A percentile compares a stretch with the other conserved stretches of the same genome.
Evolutionary conservation across 768 basidiomycete genomes (phyloP).

Genomic region (Neoboletus brunneissimus): DNA sequence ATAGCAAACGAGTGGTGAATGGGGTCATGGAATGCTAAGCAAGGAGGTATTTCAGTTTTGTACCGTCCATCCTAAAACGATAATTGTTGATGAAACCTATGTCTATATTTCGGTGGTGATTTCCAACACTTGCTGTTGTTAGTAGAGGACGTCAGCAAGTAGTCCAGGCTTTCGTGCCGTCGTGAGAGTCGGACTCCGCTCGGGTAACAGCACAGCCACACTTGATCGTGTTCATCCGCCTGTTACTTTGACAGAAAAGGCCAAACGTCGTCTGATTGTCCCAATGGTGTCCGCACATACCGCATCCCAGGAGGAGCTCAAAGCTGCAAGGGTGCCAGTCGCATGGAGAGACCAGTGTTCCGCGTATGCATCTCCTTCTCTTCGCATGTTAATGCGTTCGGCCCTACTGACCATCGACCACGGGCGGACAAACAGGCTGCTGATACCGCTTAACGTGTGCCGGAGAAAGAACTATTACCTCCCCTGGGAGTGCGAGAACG

Average conservation of each 20-base stretch:
- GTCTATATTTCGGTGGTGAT: not conserved
- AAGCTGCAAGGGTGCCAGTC: constrained; percentile 68
- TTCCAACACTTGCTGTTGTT: too few relatives aligned
- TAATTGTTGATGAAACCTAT: not conserved
- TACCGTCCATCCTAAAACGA: not conserved
- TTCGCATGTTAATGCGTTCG: not conserved
- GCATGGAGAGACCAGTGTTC: constrained; percentile 91
- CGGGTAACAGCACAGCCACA: constrained; percentile 21
- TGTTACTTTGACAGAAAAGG: not conserved
- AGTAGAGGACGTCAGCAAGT: too few relatives aligned
- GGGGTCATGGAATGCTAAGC: too few relatives aligned
- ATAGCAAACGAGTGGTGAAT: not conserved
- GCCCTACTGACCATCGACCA: not conserved
- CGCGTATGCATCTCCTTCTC: constrained; percentile 54
- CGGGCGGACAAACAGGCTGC: constrained; percentile 46
- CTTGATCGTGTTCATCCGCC: not conserved
- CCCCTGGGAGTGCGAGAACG: constrained; percentile 93
- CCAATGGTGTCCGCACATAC: constrained; percentile 70
- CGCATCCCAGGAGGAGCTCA: constrained; percentile 82
- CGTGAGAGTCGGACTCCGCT: not conserved
- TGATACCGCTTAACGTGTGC: constrained; percentile 87
- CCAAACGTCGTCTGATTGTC: not conserved
- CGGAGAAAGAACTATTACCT: constrained; percentile 73
- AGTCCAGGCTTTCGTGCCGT: too few relatives aligned
- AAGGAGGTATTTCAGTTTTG: not conserved